Evolutionary conservation across 441 rosid species (phyloP), one percentile per base, ranked within the genome.

Genomic region (Theobroma grandiflorum): DNA sequence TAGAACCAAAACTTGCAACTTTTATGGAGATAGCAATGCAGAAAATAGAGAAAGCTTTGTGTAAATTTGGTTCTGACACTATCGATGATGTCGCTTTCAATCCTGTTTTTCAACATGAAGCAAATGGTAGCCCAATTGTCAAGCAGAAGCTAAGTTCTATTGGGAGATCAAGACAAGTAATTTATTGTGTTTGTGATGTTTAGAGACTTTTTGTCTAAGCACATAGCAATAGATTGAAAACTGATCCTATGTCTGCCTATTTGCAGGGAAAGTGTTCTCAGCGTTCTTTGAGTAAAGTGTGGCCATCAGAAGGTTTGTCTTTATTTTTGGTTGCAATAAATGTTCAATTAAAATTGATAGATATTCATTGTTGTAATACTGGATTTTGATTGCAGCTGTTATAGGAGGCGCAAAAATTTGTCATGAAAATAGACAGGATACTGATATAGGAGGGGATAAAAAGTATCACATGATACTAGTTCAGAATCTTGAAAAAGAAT

Each of bases 401-500:
- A 55, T 42, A 69, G 65, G 50, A 69, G 63, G 31, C 22, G 42
- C 61, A 20, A 8, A 3, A 61, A 49, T 47, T 78, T 37, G 18
- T 11, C 4, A 38, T n/a, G 77, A 75, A 55, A 58, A 8, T 49
- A 49, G 43, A 50, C 84, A 87, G 57, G 92, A 90, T 37, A 33
- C 53, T 49, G 91, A 88, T 72, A 15, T 90, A 20, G 93, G 92
- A 72, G 87, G 90, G 18, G 69, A 15, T 22, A 55, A 49, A 52
- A 35, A 55, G 18, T 79, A 15, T 49, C 75, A 22, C 77, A 11
- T 53, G 3, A 35, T 90, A 18, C 64, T 86, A 58, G 65, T 90
- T 78, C 88, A 86, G 72, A 87, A 90, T 63, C 67, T 90, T 67
- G 92, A 89, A 61, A 90, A 84, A 71, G 79, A 83, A 10, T 40